Evolutionary conservation across 352 stramenopile species (phyloP).

Genomic region (Phytophthora podocarpi): DNA sequence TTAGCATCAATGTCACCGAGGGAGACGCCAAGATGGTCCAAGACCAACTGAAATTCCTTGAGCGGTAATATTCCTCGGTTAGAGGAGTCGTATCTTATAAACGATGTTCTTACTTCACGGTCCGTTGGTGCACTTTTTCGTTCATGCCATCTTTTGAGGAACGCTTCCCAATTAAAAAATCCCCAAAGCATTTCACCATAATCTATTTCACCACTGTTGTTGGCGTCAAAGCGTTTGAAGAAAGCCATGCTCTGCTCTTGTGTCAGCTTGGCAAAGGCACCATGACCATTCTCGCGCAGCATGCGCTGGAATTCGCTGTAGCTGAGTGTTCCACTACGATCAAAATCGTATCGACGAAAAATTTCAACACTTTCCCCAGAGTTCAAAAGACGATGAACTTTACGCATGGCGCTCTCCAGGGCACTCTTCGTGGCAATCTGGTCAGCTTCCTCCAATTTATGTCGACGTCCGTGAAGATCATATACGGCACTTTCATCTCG

Average conservation of each 20-base stretch:
- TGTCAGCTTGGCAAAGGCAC: constrained; percentile 27
- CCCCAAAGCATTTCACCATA: constrained; percentile 68
- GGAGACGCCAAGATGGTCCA: constrained; percentile 57
- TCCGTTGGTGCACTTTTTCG: constrained; percentile 33
- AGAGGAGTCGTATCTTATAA: constrained; percentile 54
- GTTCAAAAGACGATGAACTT: constrained; percentile 52
- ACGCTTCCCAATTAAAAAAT: constrained; percentile 65
- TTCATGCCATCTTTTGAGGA: constrained; percentile 60
- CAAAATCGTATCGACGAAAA: constrained; percentile 56
- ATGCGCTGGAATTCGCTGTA: constrained; percentile 49
- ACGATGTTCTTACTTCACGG: constrained; percentile 35
- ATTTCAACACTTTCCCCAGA: constrained; percentile 28
- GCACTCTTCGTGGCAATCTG: constrained; percentile 33
- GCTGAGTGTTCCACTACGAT: constrained; percentile 54
- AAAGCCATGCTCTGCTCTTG: constrained; percentile 48
- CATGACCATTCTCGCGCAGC: constrained; percentile 34
- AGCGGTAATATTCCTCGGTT: constrained; percentile 42
- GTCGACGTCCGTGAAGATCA: constrained; percentile 65
- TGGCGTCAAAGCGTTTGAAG: constrained; percentile 55
- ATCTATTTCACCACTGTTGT: constrained; percentile 55
- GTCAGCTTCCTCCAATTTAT: constrained; percentile 30
- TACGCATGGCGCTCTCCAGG: constrained; percentile 58
- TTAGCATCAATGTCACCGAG: constrained; percentile 52
- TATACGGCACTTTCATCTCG: constrained; percentile 45
- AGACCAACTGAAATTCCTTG: constrained; percentile 52